Evolutionary conservation across 495 filamentous ascomycete genomes (phyloP).

Genomic region (Podospora pseudocomata): DNA sequence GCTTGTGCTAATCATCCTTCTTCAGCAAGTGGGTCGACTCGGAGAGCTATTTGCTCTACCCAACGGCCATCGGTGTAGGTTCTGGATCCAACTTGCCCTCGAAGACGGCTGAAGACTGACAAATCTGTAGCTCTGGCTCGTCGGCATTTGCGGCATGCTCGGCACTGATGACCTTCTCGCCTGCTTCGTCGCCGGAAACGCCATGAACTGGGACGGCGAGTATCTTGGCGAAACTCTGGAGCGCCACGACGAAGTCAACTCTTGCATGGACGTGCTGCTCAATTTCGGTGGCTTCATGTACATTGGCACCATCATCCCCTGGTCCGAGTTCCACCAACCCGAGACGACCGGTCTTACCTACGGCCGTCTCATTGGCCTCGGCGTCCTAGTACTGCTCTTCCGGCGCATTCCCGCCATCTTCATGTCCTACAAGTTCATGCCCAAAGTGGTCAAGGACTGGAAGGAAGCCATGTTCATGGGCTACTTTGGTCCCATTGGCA

Average conservation of each 20-base stretch:
- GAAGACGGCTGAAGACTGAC: not conserved
- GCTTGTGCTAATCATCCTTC: too few relatives aligned
- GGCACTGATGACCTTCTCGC: slow-evolving; percentile 89
- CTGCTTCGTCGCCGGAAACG: slow-evolving; percentile 86
- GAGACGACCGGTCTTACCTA: slow-evolving; percentile 48
- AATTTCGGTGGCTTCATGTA: slow-evolving; percentile 85
- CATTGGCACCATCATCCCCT: slow-evolving; percentile 78
- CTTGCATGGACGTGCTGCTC: slow-evolving; percentile 69
- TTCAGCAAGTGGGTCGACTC: slow-evolving; percentile 72
- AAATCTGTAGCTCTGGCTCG: slow-evolving; percentile 54
- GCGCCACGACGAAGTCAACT: slow-evolving; percentile 69
- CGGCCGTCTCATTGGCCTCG: slow-evolving; percentile 64
- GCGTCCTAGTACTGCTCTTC: slow-evolving; percentile 70
- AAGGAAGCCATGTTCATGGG: slow-evolving; percentile 72
- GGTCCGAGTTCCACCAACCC: slow-evolving; percentile 49
- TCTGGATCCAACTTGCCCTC: not conserved
- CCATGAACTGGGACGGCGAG: slow-evolving; percentile 82
- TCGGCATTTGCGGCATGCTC: slow-evolving; percentile 76
- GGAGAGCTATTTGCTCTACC: slow-evolving; percentile 82
- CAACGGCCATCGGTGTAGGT: slow-evolving; percentile 70
- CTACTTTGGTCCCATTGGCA: slow-evolving; percentile 88
- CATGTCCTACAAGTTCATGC: slow-evolving; percentile 60
- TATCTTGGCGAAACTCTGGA: slow-evolving; percentile 78
- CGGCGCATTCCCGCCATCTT: slow-evolving; percentile 41
- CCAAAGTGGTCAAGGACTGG: slow-evolving; percentile 59